A percentile compares a stretch with the other conserved stretches of the same genome.
Conservation (phyloP, 129 eudicot genomes). For the Saposhnikovia divaricata region DNA sequence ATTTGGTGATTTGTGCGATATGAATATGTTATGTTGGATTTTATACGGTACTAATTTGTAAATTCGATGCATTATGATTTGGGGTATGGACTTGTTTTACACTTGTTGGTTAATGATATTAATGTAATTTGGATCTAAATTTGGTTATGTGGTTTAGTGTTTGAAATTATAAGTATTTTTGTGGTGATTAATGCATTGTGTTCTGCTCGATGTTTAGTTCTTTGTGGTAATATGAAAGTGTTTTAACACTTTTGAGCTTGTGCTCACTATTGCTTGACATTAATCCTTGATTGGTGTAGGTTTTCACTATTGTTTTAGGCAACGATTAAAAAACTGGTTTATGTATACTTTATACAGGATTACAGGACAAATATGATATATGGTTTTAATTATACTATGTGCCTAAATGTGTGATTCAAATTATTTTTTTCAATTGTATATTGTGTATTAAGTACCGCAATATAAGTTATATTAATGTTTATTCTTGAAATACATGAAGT, state of each 20-base stretch:
- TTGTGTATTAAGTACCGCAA: too few species aligned
- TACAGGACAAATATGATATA: too few species aligned
- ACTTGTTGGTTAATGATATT: neutral
- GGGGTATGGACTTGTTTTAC: too few species aligned
- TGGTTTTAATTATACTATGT: neutral
- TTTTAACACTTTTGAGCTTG: neutral
- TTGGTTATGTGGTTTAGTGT: too few species aligned
- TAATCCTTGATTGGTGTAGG: neutral
- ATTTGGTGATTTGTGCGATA: neutral
- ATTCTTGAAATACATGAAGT: neutral
- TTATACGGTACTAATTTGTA: neutral
- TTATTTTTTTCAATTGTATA: too few species aligned
- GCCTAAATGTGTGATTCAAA: too few species aligned
- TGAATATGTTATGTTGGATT: conserved; percentile 8
- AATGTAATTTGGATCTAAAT: too few species aligned
- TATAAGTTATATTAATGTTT: too few species aligned
- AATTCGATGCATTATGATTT: conserved; percentile 5
- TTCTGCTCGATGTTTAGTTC: neutral
- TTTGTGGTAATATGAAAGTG: too few species aligned
- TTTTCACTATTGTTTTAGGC: neutral
- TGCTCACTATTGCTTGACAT: neutral
- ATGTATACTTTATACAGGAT: too few species aligned
- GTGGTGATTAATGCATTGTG: neutral
- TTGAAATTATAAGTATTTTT: too few species aligned
- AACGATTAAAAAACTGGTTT: too few species aligned